phyloP scores from a whole-genome alignment of 495 filamentous ascomycete genomes.

The Penicillium mononematosum region DNA sequence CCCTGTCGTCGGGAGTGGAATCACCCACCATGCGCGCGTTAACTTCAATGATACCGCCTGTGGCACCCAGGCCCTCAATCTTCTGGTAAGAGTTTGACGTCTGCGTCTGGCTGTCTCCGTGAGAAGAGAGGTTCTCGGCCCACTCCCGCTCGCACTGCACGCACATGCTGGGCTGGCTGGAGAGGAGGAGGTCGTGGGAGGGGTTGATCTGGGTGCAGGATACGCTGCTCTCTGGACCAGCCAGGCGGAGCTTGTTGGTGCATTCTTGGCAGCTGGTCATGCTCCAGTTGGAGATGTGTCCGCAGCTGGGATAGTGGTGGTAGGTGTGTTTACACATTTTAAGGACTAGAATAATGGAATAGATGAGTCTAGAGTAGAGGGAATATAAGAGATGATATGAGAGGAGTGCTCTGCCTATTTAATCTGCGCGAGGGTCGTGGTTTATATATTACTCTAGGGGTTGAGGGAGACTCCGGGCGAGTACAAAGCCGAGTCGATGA shows the following conservation, averaged over 20 bases:
- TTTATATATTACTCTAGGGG: background rate
- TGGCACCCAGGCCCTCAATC: conserved; percentile 13
- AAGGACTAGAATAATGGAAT: background rate
- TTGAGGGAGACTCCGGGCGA: background rate
- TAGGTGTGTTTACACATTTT: conserved; percentile 33
- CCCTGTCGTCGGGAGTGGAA: background rate
- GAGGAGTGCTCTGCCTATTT: background rate
- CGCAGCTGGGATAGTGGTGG: conserved; percentile 31
- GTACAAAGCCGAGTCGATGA: conserved; percentile 3
- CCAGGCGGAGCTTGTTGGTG: conserved; percentile 21
- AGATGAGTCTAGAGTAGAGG: background rate
- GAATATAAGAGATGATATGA: background rate
- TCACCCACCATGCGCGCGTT: conserved; percentile 15
- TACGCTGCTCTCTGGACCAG: background rate
- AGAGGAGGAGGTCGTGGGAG: conserved; percentile 12
- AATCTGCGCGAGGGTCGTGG: background rate
- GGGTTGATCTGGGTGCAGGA: conserved; percentile 7
- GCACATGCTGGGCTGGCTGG: conserved; percentile 13
- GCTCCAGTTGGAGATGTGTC: conserved; percentile 32
- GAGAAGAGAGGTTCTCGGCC: background rate
- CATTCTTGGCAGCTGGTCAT: conserved; percentile 27
- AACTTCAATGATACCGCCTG: conserved; percentile 9
- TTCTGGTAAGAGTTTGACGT: background rate
- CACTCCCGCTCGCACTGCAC: conserved; percentile 17
- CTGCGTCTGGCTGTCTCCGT: background rate